Evolutionary conservation across 2,329 filamentous ascomycete genomes (phyloP), one percentile per base, ranked within the genome.

Genomic region (Sporothrix pallida): DNA sequence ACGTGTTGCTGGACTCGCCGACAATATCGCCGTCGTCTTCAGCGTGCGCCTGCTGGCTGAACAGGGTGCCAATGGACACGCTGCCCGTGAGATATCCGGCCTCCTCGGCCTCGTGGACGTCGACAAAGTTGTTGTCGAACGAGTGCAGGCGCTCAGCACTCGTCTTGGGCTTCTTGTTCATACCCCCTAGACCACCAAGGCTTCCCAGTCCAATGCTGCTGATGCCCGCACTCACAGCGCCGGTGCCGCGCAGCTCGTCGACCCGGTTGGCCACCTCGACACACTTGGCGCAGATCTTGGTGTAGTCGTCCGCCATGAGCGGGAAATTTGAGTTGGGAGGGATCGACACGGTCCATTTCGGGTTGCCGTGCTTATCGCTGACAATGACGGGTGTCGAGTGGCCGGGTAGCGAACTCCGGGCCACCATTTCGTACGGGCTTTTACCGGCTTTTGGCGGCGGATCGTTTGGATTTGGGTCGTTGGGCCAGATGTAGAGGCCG

Each of bases 271-370:
- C 87, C 42, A 93, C 87, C 79, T 93, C 88, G 75, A 86, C 87
- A 69, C 91, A 92, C 77, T 91, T 89, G 42, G 83, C 84, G 79
- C 91, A 93, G 74, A 97, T 91, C 58, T 91, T 88, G 15, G 85
- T 82, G 79, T 96, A 96, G 75, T 93, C 88, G 10, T 86, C 81
- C 23, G 88, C 86, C 0, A 85, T 81, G 2, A 96, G 81, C 1
- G 93, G 93, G 75, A 95, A 95, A 3, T 85, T 83, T 63, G 86
- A 84, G 73, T 86, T 86, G 7, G 86, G 84, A 0, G 93, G 93
- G 52, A 97, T 94, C 1, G 89, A 94, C 12, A 97, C 88, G 0
- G 93, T 96, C 94, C 94, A 97, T 80, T 88, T 91, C 12, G 89
- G 84, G 70, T 86, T 87, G 2, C 91, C 92, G 62, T 85, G 84